Evolutionary conservation across 2,329 filamentous ascomycete species (phyloP).

Genomic region (Sporothrix curviconia): DNA sequence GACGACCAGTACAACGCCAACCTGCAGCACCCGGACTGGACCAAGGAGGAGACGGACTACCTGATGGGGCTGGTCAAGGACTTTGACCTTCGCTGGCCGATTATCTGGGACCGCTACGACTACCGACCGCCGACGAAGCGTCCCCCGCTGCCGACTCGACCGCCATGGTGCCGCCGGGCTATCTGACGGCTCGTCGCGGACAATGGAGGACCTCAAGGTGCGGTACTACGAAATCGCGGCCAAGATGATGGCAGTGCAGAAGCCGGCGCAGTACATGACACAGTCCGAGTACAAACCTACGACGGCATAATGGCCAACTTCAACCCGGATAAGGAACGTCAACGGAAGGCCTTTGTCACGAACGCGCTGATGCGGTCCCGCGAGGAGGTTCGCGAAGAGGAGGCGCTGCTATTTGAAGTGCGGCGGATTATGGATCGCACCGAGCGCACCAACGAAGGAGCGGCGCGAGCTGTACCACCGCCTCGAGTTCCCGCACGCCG

Average conservation of each 20-base stretch:
- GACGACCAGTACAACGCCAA: constrained; percentile 78
- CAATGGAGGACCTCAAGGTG: constrained; percentile 84
- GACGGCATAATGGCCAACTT: constrained; percentile 84
- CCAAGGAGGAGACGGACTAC: constrained; percentile 89
- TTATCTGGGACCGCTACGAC: constrained; percentile 91
- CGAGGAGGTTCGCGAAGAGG: constrained; percentile 88
- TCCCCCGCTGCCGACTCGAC: constrained; percentile 24
- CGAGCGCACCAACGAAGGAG: constrained; percentile 78
- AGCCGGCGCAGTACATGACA: constrained; percentile 80
- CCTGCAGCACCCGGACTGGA: constrained; percentile 72
- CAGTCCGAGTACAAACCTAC: constrained; percentile 71
- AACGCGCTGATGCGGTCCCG: constrained; percentile 70
- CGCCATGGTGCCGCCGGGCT: constrained; percentile 46
- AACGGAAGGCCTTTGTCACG: constrained; percentile 78
- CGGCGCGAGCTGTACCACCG: constrained; percentile 79
- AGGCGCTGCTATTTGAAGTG: constrained; percentile 80
- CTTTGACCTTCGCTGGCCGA: constrained; percentile 81
- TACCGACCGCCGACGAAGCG: constrained; percentile 48
- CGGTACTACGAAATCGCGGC: constrained; percentile 85
- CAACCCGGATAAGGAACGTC: constrained; percentile 69
- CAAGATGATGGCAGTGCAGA: constrained; percentile 72
- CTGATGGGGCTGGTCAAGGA: constrained; percentile 67
- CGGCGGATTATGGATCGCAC: constrained; percentile 85
- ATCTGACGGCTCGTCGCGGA: constrained; percentile 40
- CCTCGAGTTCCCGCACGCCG: constrained; percentile 69